Percentiles rank a stretch among this genome's conserved stretches.
phyloP scores from a whole-genome alignment of 257 asterid genomes.

The Anisodus tanguticus region DNA sequence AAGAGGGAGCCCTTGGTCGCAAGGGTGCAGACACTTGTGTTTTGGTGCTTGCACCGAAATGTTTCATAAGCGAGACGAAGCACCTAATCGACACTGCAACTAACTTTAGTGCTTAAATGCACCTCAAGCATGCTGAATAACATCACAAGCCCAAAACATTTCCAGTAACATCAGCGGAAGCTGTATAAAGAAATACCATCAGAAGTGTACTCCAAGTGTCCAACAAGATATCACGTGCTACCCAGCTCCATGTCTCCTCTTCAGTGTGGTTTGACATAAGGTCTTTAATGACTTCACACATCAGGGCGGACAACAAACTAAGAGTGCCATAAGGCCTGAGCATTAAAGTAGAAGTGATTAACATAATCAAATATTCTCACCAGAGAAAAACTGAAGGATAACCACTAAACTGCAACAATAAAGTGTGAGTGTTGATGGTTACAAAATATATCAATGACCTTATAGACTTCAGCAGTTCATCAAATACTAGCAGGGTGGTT shows the following conservation, averaged over 20 bases:
- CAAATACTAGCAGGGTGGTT: constrained; percentile 72
- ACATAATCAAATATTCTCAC: not conserved
- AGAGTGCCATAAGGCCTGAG: constrained; percentile 90
- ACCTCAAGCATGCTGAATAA: constrained; percentile 2
- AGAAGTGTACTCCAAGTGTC: constrained; percentile 92
- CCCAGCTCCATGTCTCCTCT: constrained; percentile 99
- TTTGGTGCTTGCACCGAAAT: not conserved
- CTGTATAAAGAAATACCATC: constrained; percentile 51
- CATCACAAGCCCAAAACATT: constrained; percentile 2
- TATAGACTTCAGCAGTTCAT: constrained; percentile 76
- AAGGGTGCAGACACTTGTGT: not conserved
- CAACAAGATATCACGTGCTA: constrained; percentile 90
- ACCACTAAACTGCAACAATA: constrained; percentile 15
- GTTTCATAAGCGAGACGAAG: not conserved
- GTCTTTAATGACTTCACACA: constrained; percentile 82
- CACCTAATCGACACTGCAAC: not conserved
- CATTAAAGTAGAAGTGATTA: constrained; percentile 31
- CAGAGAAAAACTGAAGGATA: not conserved
- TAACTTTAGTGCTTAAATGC: constrained; percentile 13
- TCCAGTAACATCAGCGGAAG: constrained; percentile 1
- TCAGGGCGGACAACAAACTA: constrained; percentile 68
- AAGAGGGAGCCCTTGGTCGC: not conserved
- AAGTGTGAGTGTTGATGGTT: constrained; percentile 9
- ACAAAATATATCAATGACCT: constrained; percentile 52
- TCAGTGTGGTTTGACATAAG: constrained; percentile 66